These are phyloP conservation scores for Backusella mclennaniae DNA, from an alignment of 192 early-diverging fungal genomes.

Conservation along the genomic window DNA sequence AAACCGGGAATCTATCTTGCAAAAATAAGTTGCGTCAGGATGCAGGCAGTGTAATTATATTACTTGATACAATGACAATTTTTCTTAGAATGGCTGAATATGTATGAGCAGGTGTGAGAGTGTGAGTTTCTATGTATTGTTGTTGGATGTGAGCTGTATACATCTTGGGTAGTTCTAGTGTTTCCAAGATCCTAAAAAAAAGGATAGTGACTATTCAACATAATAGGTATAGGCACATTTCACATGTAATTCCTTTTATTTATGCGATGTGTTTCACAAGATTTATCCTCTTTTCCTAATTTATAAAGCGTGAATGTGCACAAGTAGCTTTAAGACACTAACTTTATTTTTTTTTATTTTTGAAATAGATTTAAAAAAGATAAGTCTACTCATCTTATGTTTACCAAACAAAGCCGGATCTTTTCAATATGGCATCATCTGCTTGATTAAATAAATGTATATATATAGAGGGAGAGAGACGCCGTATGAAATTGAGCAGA, in stretches of 20 bases:
- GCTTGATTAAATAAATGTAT: not conserved
- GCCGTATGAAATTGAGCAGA: not conserved
- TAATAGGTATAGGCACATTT: not conserved
- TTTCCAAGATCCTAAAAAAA: not conserved
- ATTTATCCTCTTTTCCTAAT: slow-evolving; percentile 1
- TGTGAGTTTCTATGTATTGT: not conserved
- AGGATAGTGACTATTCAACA: not conserved
- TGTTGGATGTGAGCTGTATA: not conserved
- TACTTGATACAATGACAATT: not conserved
- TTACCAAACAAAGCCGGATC: not conserved
- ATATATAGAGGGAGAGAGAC: not conserved
- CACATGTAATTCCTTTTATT: not conserved
- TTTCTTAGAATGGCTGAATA: not conserved
- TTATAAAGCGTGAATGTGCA: not conserved
- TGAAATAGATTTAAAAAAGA: not conserved
- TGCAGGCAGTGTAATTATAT: not conserved
- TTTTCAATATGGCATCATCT: not conserved
- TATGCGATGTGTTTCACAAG: not conserved
- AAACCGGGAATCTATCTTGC: not conserved
- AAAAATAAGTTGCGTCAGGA: not conserved
- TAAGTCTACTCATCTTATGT: not conserved
- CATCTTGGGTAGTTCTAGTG: not conserved
- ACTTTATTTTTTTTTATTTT: not conserved
- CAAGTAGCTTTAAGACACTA: not conserved
- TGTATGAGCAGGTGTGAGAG: not conserved